These are phyloP conservation scores for Globisporangium paroecandrum DNA, from an alignment of 352 stramenopile genomes.

Conservation along the genomic window DNA sequence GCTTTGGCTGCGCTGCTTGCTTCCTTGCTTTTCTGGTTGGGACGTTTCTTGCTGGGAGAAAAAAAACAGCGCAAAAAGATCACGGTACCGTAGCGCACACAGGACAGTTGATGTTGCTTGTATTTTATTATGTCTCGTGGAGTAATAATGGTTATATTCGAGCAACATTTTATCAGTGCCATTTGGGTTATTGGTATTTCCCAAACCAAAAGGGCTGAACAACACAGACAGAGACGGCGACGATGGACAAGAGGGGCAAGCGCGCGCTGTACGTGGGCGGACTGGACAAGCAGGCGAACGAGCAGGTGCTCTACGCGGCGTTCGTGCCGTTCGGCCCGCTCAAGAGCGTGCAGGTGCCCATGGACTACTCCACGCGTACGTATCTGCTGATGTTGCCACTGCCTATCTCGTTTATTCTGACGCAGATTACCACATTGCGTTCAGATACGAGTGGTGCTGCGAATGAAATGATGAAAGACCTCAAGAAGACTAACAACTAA, in stretches of 20 bases:
- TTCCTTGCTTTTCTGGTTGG: conserved; percentile 11
- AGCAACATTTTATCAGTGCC: not conserved
- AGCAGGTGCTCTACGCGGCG: conserved; percentile 81
- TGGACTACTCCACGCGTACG: conserved; percentile 72
- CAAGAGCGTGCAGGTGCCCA: conserved; percentile 75
- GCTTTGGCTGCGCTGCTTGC: not conserved
- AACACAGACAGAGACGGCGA: conserved; percentile 13
- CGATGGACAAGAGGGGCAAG: conserved; percentile 50
- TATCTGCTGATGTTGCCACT: conserved; percentile 6
- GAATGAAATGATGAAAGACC: not conserved
- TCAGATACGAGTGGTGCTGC: not conserved
- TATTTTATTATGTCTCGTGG: not conserved
- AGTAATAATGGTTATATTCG: conserved; percentile 3
- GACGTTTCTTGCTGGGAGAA: conserved; percentile 14
- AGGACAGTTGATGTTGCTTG: not conserved
- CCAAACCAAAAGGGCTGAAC: not conserved
- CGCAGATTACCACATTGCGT: not conserved
- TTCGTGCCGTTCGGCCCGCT: conserved; percentile 84
- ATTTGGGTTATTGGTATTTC: conserved; percentile 1
- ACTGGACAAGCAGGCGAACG: conserved; percentile 84
- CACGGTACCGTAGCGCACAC: conserved; percentile 6
- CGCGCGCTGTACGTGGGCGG: conserved; percentile 89
- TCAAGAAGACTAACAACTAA: not conserved
- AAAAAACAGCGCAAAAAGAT: conserved; percentile 17
- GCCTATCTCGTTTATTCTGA: not conserved